A percentile compares a stretch with the other conserved stretches of the same genome.
Evolutionary conservation across 1,284 basidiomycete species (phyloP).

Genomic region (Marasmius sp.): DNA sequence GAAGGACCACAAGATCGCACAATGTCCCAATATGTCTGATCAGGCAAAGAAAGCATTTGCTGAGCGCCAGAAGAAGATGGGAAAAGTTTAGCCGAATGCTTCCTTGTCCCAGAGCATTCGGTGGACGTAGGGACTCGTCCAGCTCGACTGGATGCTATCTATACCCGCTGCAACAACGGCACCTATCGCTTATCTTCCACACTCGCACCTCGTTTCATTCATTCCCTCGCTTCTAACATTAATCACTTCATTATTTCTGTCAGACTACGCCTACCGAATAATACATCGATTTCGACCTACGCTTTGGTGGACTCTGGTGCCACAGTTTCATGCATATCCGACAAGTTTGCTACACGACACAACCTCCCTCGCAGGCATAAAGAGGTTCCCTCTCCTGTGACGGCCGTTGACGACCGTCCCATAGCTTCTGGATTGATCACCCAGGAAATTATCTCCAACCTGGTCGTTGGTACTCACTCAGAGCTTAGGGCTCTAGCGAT

Average conservation of each 20-base stretch:
- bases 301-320: slow-evolving; percentile 25
- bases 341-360: slow-evolving; percentile 28
- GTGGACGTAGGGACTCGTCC: slow-evolving; percentile 3
- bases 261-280: slow-evolving; percentile 14
- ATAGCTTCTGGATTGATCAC: slow-evolving; percentile 5
- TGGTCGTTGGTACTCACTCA: slow-evolving; percentile 5
- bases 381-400: background rate
- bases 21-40: background rate
- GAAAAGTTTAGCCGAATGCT: slow-evolving; percentile 10
- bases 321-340: slow-evolving; percentile 29
- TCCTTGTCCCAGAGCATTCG: slow-evolving; percentile 1
- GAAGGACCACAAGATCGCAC: background rate
- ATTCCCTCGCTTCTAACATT: slow-evolving; percentile 3
- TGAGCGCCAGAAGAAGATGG: background rate
- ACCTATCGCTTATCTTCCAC: background rate
- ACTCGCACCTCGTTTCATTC: slow-evolving; percentile 4
- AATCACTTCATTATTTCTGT: slow-evolving; percentile 31
- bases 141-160: background rate
- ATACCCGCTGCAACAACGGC: background rate
- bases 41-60: background rate
- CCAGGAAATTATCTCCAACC: too few relatives aligned
- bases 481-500: slow-evolving; percentile 2
- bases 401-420: background rate
- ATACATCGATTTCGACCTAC: slow-evolving; percentile 20
- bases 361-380: slow-evolving; percentile 7